phyloP scores from a whole-genome alignment of 1,284 basidiomycete species.

The Anthracocystis panici-leucophaei region DNA sequence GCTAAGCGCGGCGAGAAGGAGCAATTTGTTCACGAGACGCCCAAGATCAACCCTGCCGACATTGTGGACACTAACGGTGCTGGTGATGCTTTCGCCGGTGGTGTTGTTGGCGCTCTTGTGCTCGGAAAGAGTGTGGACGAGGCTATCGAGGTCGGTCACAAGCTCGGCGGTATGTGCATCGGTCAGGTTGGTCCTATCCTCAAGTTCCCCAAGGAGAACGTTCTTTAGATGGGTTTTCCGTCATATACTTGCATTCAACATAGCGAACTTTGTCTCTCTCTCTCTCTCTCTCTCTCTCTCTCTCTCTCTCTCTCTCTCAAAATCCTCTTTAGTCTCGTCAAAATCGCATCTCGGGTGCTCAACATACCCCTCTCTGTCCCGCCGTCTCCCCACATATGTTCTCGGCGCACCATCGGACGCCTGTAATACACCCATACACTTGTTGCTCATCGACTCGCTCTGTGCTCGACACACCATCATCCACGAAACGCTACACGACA shows the following conservation, averaged over 20 bases:
- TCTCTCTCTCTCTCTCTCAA: neutral
- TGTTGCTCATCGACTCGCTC: neutral
- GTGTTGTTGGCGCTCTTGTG: constrained; percentile 88
- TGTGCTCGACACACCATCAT: neutral
- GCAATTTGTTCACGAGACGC: constrained; percentile 72
- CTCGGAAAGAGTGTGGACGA: constrained; percentile 84
- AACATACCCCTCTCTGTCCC: constrained; percentile 41
- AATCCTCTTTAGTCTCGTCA: neutral
- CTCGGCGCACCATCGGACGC: neutral
- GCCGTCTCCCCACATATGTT: neutral
- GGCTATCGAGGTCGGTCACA: constrained; percentile 87
- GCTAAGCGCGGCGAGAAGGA: constrained; percentile 76
- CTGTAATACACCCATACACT: constrained; percentile 14
- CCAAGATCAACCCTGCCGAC: constrained; percentile 70
- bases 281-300: neutral
- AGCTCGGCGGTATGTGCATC: constrained; percentile 87
- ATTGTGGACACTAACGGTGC: constrained; percentile 98
- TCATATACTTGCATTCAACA: constrained; percentile 27
- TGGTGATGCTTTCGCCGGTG: constrained; percentile 99
- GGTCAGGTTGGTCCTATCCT: constrained; percentile 77
- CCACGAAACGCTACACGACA: neutral
- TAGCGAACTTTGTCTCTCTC: constrained; percentile 19
- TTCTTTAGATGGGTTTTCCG: constrained; percentile 35
- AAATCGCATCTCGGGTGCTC: constrained; percentile 44
- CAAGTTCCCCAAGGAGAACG: constrained; percentile 66